A percentile compares a stretch with the other conserved stretches of the same genome.
Conservation (phyloP, 2,329 filamentous ascomycete species). For the Nemania bipapillata region DNA sequence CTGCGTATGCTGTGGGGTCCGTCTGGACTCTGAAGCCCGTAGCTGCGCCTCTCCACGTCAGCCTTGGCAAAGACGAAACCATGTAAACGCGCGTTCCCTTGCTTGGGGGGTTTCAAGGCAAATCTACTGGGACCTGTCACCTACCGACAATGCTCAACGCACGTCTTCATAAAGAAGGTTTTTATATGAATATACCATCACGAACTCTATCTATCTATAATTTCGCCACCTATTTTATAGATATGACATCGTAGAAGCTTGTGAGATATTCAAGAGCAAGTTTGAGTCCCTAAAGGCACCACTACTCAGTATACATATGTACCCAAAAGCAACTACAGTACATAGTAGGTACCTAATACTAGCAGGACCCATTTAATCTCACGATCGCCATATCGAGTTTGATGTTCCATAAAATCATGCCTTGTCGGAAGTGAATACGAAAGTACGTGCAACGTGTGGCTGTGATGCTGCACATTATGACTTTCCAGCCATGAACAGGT, state of each 20-base stretch:
- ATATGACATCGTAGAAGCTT: not conserved
- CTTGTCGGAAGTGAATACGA: not conserved
- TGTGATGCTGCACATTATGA: not conserved
- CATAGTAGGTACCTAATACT: too few species aligned
- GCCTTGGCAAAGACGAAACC: conserved; percentile 15
- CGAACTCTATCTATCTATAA: conserved; percentile 2
- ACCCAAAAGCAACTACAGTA: not conserved
- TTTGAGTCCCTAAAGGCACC: not conserved
- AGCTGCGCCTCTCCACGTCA: conserved; percentile 36
- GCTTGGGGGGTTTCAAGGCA: conserved; percentile 15
- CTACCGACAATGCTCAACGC: not conserved
- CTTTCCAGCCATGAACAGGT: too few species aligned
- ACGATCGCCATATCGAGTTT: not conserved
- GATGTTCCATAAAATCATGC: not conserved
- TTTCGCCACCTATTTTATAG: too few species aligned
- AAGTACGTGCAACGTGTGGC: not conserved
- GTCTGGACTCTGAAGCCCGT: conserved; percentile 9
- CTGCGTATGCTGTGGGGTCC: conserved; percentile 4
- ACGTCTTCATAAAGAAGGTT: conserved; percentile 1
- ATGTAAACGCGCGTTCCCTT: conserved; percentile 35
- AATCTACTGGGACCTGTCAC: not conserved
- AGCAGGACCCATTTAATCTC: not conserved
- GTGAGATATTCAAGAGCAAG: not conserved
- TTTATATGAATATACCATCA: not conserved
- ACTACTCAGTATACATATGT: too few species aligned